Percentiles rank a stretch among this genome's conserved stretches.
Evolutionary conservation across 345 rosid species (phyloP).

Genomic region (Heritiera fomes): DNA sequence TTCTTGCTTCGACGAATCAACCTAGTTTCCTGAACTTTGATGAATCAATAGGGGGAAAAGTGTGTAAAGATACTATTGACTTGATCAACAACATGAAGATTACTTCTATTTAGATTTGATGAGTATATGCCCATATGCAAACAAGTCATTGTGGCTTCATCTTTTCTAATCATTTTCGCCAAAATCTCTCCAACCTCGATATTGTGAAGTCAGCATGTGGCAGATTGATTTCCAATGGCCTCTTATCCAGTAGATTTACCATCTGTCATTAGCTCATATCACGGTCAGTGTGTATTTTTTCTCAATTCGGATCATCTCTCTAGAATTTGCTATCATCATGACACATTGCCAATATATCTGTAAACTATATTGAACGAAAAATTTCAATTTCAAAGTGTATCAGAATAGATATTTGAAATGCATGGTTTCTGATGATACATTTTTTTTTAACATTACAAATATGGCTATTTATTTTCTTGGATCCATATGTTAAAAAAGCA

Average conservation of each 20-base stretch:
- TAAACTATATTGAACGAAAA: neutral
- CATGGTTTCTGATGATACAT: neutral
- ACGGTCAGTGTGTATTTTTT: neutral
- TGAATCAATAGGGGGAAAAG: constrained; percentile 35
- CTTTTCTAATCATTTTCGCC: neutral
- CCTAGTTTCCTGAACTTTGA: constrained; percentile 71
- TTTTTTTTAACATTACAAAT: no score
- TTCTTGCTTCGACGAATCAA: constrained; percentile 91
- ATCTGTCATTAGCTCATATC: neutral
- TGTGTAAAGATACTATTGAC: constrained; percentile 30
- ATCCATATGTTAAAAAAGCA: neutral
- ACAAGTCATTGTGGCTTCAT: neutral
- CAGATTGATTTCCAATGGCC: neutral
- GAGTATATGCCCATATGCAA: neutral
- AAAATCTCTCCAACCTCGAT: neutral
- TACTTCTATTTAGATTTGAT: constrained; percentile 31
- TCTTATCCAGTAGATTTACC: neutral
- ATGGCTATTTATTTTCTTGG: neutral
- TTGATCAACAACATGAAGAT: constrained; percentile 44
- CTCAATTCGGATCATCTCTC: neutral
- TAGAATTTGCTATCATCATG: no score
- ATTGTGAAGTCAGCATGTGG: neutral
- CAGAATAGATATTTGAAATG: neutral
- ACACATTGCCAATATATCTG: neutral
- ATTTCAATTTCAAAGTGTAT: neutral